Evolutionary conservation across 257 asterid species (phyloP).

Genomic region (Fraxinus pennsylvanica): DNA sequence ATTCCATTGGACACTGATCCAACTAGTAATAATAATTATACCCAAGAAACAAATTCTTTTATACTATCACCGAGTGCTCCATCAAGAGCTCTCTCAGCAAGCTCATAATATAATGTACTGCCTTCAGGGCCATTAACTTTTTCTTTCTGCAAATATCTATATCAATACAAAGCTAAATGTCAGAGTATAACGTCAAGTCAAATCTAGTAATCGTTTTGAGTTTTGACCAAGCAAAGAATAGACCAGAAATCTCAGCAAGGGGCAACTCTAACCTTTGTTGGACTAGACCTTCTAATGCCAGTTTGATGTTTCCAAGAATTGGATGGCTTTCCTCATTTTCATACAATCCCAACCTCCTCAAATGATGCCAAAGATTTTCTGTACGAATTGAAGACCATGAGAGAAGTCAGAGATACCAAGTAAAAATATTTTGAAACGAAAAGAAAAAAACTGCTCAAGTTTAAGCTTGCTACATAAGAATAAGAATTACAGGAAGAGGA

Average conservation of each 20-base stretch:
- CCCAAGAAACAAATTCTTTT: too few relatives aligned
- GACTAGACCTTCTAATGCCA: constrained; percentile 68
- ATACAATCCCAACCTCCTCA: constrained; percentile 75
- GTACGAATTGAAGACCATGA: constrained; percentile 20
- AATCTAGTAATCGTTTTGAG: background rate
- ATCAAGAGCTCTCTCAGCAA: constrained; percentile 66
- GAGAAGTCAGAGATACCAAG: background rate
- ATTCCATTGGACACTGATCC: too few relatives aligned
- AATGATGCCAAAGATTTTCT: constrained; percentile 90
- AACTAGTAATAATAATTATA: too few relatives aligned
- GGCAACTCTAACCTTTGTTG: constrained; percentile 70
- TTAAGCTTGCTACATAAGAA: background rate
- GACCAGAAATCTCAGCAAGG: constrained; percentile 11
- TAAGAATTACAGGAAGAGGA: background rate
- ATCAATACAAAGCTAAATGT: constrained; percentile 15
- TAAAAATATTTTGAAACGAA: background rate
- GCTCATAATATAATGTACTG: constrained; percentile 60
- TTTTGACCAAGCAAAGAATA: constrained; percentile 1
- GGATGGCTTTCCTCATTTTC: constrained; percentile 78
- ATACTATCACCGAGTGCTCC: too few relatives aligned
- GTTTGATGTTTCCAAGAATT: constrained; percentile 55
- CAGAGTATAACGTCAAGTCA: background rate
- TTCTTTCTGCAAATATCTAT: constrained; percentile 85
- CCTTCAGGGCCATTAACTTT: constrained; percentile 85
- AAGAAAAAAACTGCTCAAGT: background rate